These are phyloP conservation scores for Ambrosia trifida DNA, from an alignment of 129 eudicot genomes.

Conservation along the genomic window DNA sequence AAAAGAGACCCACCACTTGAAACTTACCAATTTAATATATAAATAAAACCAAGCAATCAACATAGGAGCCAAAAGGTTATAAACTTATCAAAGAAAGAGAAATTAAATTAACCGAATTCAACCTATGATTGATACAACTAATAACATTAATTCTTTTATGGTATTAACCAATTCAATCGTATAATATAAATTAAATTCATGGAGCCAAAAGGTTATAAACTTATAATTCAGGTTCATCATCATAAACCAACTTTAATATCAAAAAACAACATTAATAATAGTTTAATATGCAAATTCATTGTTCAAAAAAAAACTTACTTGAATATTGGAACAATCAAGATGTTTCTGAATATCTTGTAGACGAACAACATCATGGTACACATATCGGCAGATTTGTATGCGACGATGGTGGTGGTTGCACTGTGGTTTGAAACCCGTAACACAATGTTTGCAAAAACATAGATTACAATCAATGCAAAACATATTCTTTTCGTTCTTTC, in stretches of 20 bases:
- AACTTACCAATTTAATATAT: not conserved
- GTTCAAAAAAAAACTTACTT: slow-evolving; percentile 38
- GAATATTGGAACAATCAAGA: slow-evolving; percentile 68
- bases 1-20: too few relatives aligned
- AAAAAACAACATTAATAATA: not conserved
- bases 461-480: slow-evolving; percentile 65
- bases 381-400: slow-evolving; percentile 70
- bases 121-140: too few relatives aligned
- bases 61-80: not conserved
- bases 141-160: too few relatives aligned
- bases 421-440: slow-evolving; percentile 28
- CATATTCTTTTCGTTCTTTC: slow-evolving; percentile 66
- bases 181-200: not conserved
- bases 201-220: not conserved
- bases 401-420: slow-evolving; percentile 53
- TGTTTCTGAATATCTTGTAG: slow-evolving; percentile 63
- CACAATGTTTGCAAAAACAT: slow-evolving; percentile 64
- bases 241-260: not conserved
- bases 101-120: not conserved
- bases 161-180: too few relatives aligned
- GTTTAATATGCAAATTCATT: too few relatives aligned
- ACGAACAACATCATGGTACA: slow-evolving; percentile 74
- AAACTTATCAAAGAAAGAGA: not conserved
- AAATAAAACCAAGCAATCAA: not conserved
- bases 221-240: not conserved